Conservation (phyloP, 2,329 filamentous ascomycete genomes). For the Capronia americana region DNA sequence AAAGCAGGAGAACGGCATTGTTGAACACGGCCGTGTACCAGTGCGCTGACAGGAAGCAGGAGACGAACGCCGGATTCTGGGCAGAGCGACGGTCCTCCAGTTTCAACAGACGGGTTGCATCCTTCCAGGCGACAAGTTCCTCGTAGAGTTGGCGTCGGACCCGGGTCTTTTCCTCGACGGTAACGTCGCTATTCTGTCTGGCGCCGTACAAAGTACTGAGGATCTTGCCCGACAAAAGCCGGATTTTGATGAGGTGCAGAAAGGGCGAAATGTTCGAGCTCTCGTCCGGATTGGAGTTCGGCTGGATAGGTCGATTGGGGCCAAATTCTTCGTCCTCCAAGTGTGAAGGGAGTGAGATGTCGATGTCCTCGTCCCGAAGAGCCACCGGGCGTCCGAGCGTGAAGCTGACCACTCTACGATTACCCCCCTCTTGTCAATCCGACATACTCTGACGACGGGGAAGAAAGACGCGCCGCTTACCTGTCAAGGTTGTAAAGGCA, state of each 20-base stretch:
- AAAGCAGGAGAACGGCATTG: constrained; percentile 53
- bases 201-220: constrained; percentile 14
- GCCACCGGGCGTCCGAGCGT: constrained; percentile 22
- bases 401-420: constrained; percentile 20
- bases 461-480: not conserved
- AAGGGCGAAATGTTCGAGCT: not conserved
- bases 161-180: not conserved
- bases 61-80: constrained; percentile 49
- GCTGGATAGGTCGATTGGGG: constrained; percentile 3
- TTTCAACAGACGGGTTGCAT: not conserved
- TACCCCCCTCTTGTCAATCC: not conserved
- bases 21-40: constrained; percentile 55
- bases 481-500: constrained; percentile 22
- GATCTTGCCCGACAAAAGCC: constrained; percentile 17
- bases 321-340: constrained; percentile 8
- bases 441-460: not conserved
- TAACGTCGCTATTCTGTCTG: not conserved
- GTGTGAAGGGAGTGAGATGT: constrained; percentile 7
- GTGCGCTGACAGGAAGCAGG: constrained; percentile 41
- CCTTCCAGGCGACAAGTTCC: constrained; percentile 14
- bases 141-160: constrained; percentile 4
- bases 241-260: not conserved
- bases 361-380: constrained; percentile 20
- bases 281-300: not conserved
- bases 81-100: constrained; percentile 44